phyloP scores from a whole-genome alignment of 306 rosid species.

The Heteromeles arbutifolia region DNA sequence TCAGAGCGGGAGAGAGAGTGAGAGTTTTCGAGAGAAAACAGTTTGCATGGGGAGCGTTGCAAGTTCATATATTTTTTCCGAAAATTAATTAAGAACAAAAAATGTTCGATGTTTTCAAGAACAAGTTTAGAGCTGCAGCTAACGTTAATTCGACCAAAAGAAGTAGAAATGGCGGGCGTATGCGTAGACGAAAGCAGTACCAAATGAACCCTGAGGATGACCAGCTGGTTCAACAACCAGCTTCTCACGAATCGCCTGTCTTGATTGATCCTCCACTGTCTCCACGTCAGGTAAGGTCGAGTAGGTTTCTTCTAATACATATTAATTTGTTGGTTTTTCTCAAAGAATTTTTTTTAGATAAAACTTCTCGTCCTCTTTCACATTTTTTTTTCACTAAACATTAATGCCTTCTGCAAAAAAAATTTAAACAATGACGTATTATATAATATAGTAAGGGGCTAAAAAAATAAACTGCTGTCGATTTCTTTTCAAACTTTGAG shows the following conservation, averaged over 20 bases:
- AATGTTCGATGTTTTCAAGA: not conserved
- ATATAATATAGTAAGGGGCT: no score
- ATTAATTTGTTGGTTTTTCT: not conserved
- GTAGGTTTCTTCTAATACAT: not conserved
- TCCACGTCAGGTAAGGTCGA: conserved; percentile 6
- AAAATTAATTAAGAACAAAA: not conserved
- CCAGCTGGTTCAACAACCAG: not conserved
- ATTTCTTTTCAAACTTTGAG: no score
- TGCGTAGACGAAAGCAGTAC: not conserved
- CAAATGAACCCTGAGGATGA: not conserved
- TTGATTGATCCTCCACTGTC: not conserved
- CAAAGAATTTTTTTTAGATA: not conserved
- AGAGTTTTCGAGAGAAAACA: not conserved
- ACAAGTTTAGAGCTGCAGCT: not conserved
- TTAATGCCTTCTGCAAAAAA: not conserved
- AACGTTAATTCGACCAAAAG: not conserved
- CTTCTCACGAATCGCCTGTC: not conserved
- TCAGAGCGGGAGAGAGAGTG: not conserved
- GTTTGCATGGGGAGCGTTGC: not conserved
- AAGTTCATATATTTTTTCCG: not conserved
- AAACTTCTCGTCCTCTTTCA: no score
- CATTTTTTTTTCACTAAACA: not conserved
- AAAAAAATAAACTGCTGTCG: no score
- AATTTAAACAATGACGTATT: no score
- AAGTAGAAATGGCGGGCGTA: not conserved